These are phyloP conservation scores for Bryoglossum gracile DNA, from an alignment of 495 filamentous ascomycete species.

Conservation along the genomic window DNA sequence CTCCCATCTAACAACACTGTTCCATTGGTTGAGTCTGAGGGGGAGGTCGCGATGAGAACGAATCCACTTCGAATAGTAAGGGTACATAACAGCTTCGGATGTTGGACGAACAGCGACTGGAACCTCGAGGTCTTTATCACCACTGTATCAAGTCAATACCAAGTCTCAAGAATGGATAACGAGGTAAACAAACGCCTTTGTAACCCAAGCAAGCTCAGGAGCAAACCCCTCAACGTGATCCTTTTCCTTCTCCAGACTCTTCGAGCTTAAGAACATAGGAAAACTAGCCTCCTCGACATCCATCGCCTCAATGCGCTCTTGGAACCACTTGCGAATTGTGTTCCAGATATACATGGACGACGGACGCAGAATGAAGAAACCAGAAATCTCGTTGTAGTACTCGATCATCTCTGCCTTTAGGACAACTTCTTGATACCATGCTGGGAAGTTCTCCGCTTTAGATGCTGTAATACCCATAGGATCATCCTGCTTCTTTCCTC, in stretches of 20 bases:
- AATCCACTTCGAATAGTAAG: conserved; percentile 96
- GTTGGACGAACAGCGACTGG: conserved; percentile 95
- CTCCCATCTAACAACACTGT: conserved; percentile 96
- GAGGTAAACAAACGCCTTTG: conserved; percentile 63
- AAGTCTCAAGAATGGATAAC: neutral
- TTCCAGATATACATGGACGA: conserved; percentile 90
- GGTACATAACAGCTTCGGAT: conserved; percentile 87
- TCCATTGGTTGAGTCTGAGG: conserved; percentile 93
- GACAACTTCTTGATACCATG: conserved; percentile 94
- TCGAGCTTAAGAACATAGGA: conserved; percentile 86
- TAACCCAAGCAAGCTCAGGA: conserved; percentile 97
- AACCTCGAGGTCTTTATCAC: conserved; percentile 84
- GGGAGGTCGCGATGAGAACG: conserved; percentile 89
- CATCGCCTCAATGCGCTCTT: conserved; percentile 74
- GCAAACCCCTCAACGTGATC: conserved; percentile 96
- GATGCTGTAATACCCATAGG: conserved; percentile 79
- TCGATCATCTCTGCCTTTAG: conserved; percentile 93
- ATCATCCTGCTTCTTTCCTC: conserved; percentile 46
- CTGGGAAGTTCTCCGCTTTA: conserved; percentile 81
- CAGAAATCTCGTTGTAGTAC: conserved; percentile 81
- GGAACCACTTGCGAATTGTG: conserved; percentile 83
- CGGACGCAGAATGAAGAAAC: conserved; percentile 90
- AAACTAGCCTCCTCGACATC: conserved; percentile 94
- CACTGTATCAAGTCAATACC: conserved; percentile 38
- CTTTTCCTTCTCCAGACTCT: conserved; percentile 89